Evolutionary conservation across 768 basidiomycete genomes (phyloP), one percentile per base, ranked within the genome.

Genomic region (Exidia glandulosa): DNA sequence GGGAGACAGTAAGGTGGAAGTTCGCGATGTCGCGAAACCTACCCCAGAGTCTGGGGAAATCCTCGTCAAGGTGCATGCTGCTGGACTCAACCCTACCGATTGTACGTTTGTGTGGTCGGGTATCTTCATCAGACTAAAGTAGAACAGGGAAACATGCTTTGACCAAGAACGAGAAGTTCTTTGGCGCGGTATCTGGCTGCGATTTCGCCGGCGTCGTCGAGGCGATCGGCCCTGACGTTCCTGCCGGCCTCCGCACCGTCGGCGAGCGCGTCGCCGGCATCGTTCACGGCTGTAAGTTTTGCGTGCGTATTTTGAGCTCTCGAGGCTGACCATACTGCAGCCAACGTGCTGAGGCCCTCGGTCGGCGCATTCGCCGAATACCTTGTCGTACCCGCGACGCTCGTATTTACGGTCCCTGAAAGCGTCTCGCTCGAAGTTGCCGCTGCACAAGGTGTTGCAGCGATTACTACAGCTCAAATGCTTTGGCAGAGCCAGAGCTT

Each of bases 311-410:
- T 30, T 30, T 33, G 16, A 23, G 16, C n/a, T 19, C 14, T 14
- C 14, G 19, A 13, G 14, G 29, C n/a, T n/a, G 54, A n/a, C n/a
- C n/a, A n/a, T n/a, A n/a, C n/a, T n/a, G n/a, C 16, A 19, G 34
- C 34, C 32, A 45, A 59, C 12, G 12, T 33, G 29, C n/a, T n/a
- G n/a, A n/a, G n/a, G n/a, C 41, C 32, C 41, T 32, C 2, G 58
- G 63, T 37, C 58, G 70, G 69, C n/a, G 64, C 69, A 23, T 71
- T 66, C 58, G 64, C 68, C 5, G 68, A 71, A 57, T 71, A 69
- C 60, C 60, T 66, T 19, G 59, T 67, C 62, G 63, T 65, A 10
- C 57, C 57, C 5, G 63, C 66, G 4, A 62, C 69, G 29, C 64
- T 69, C 14, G 60, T 59, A 7, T 63, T 65, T 56, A 10, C 36